Conservation (phyloP, 177 flowering plant genomes). For the Vitis hybrid region DNA sequence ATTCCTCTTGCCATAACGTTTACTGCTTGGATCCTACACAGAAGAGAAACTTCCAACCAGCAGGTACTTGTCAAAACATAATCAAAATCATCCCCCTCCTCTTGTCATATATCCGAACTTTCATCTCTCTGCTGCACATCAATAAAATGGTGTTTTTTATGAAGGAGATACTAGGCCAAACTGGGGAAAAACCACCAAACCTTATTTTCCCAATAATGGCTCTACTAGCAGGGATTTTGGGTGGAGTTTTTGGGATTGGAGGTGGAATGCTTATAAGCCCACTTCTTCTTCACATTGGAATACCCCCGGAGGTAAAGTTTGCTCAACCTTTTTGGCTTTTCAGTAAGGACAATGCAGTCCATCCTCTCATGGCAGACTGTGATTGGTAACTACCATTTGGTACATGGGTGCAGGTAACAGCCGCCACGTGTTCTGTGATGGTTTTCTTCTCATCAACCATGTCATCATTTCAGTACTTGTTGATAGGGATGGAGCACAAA, state of each 20-base stretch:
- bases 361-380: no score
- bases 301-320: constrained; percentile 55
- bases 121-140: not conserved
- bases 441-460: constrained; percentile 72
- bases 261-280: constrained; percentile 86
- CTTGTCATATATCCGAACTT: not conserved
- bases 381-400: not conserved
- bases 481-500: constrained; percentile 55
- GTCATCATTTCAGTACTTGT: constrained; percentile 65
- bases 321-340: not conserved
- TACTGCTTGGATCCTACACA: constrained; percentile 38
- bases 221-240: constrained; percentile 56
- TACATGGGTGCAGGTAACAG: constrained; percentile 48
- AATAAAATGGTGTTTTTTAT: not conserved
- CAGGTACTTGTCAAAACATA: constrained; percentile 31
- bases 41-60: constrained; percentile 19
- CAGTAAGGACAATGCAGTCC: not conserved
- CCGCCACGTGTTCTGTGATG: constrained; percentile 77
- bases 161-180: constrained; percentile 27
- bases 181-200: constrained; percentile 10
- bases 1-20: constrained; percentile 59
- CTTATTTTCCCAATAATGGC: constrained; percentile 60
- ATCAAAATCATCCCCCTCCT: not conserved
- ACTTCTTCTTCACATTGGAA: constrained; percentile 74
- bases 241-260: constrained; percentile 76